phyloP scores from a whole-genome alignment of 2,329 filamentous ascomycete species.

The Hymenoscyphus scutula region DNA sequence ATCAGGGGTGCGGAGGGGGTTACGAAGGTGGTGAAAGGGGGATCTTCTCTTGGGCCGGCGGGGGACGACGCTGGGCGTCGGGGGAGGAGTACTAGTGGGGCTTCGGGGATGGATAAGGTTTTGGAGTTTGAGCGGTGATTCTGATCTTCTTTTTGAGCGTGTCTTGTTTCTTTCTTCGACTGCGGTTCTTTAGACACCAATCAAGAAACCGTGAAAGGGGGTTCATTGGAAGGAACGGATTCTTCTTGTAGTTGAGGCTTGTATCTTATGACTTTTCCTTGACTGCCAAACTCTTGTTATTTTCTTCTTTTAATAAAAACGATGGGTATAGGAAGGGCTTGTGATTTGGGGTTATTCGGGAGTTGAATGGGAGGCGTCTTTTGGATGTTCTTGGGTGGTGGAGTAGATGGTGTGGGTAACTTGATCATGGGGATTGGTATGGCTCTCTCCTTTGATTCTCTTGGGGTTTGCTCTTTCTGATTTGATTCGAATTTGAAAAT shows the following conservation, averaged over 20 bases:
- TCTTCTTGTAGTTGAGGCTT: neutral
- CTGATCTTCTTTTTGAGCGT: neutral
- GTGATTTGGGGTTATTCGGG: neutral
- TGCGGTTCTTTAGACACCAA: neutral
- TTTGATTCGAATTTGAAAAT: neutral
- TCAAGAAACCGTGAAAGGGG: neutral
- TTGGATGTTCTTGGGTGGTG: neutral
- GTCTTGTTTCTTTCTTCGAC: neutral
- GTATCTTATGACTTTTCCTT: slow-evolving; percentile 1
- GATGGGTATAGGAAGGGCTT: neutral
- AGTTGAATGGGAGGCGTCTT: neutral
- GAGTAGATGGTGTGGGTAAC: neutral
- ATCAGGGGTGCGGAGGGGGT: slow-evolving; percentile 34
- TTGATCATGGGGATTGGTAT: neutral
- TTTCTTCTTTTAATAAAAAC: neutral
- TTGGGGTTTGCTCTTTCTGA: neutral
- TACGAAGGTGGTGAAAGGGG: slow-evolving; percentile 16
- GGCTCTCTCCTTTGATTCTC: too few relatives aligned
- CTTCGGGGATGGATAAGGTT: slow-evolving; percentile 38
- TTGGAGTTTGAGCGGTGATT: slow-evolving; percentile 45
- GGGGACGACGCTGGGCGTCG: slow-evolving; percentile 31
- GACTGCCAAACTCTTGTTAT: too few relatives aligned
- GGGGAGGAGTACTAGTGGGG: slow-evolving; percentile 26
- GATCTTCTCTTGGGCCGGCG: slow-evolving; percentile 19
- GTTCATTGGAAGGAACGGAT: neutral